Evolutionary conservation across 805 yeast genomes (phyloP).

Genomic region (Spathaspora hagerdaliae): DNA sequence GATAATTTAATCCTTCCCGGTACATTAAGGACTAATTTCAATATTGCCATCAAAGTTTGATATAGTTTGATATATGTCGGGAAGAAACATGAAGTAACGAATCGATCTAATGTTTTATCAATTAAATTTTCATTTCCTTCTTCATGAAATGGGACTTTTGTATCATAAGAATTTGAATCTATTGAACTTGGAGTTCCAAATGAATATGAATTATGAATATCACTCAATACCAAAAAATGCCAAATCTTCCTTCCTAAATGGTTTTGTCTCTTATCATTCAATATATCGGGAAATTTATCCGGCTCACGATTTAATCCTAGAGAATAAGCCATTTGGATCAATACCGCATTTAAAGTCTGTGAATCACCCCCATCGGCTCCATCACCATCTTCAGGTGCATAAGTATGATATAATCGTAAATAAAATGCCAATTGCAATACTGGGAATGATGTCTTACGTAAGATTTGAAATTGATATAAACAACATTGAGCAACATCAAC

Average conservation of each 20-base stretch:
- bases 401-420: slow-evolving; percentile 25
- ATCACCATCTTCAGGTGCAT: slow-evolving; percentile 41
- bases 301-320: slow-evolving; percentile 41
- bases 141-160: slow-evolving; percentile 43
- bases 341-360: slow-evolving; percentile 20
- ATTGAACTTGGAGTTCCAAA: slow-evolving; percentile 47
- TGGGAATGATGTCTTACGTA: slow-evolving; percentile 31
- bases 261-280: slow-evolving; percentile 22
- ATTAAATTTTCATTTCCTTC: slow-evolving; percentile 33
- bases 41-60: slow-evolving; percentile 23
- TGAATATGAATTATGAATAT: slow-evolving; percentile 40
- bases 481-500: slow-evolving; percentile 52
- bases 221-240: slow-evolving; percentile 47
- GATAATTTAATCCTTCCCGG: slow-evolving; percentile 32
- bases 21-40: slow-evolving; percentile 38
- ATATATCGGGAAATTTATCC: slow-evolving; percentile 20
- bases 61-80: slow-evolving; percentile 24
- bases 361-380: slow-evolving; percentile 39
- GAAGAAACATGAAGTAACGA: slow-evolving; percentile 25
- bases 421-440: slow-evolving; percentile 28
- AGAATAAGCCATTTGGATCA: slow-evolving; percentile 36
- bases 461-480: slow-evolving; percentile 49
- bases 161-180: slow-evolving; percentile 43
- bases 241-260: slow-evolving; percentile 58
- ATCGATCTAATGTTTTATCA: slow-evolving; percentile 40